Conservation (phyloP, 2,329 filamentous ascomycete species). For the Penicillium sp. region DNA sequence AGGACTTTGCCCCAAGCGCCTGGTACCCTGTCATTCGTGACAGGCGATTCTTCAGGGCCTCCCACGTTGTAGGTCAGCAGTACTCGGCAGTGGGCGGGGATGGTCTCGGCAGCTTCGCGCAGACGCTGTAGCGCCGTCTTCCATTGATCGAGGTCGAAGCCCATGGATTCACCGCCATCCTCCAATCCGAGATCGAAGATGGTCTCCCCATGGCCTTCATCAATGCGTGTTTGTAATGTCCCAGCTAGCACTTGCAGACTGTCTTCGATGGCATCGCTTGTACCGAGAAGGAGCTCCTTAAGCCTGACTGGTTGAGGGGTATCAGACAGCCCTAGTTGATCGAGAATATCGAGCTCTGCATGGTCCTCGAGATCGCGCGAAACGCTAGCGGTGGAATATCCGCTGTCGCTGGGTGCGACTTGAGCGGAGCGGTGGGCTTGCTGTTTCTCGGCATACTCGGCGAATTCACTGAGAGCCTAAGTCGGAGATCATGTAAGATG, state of each 20-base stretch:
- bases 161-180: slow-evolving; percentile 78
- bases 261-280: slow-evolving; percentile 48
- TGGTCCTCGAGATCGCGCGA: slow-evolving; percentile 53
- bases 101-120: slow-evolving; percentile 53
- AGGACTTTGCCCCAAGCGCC: slow-evolving; percentile 78
- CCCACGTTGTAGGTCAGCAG: slow-evolving; percentile 87
- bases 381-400: slow-evolving; percentile 32
- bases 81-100: slow-evolving; percentile 67
- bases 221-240: slow-evolving; percentile 59
- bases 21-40: slow-evolving; percentile 57
- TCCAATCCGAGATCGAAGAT: slow-evolving; percentile 89
- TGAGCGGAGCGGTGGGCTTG: slow-evolving; percentile 51
- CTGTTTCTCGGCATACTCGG: slow-evolving; percentile 93
- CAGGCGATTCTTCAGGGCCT: slow-evolving; percentile 62
- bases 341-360: slow-evolving; percentile 82
- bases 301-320: slow-evolving; percentile 56
- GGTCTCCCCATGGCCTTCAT: slow-evolving; percentile 78
- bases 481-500: slow-evolving; percentile 8
- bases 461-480: slow-evolving; percentile 83
- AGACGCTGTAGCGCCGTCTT: slow-evolving; percentile 60
- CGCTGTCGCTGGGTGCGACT: slow-evolving; percentile 35
- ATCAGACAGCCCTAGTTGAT: slow-evolving; percentile 66
- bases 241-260: slow-evolving; percentile 55
- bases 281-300: slow-evolving; percentile 63
- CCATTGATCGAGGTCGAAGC: slow-evolving; percentile 66